A percentile compares a stretch with the other conserved stretches of the same genome.
Conservation (phyloP, 495 filamentous ascomycete species). For the Aspergillus nidulans region DNA sequence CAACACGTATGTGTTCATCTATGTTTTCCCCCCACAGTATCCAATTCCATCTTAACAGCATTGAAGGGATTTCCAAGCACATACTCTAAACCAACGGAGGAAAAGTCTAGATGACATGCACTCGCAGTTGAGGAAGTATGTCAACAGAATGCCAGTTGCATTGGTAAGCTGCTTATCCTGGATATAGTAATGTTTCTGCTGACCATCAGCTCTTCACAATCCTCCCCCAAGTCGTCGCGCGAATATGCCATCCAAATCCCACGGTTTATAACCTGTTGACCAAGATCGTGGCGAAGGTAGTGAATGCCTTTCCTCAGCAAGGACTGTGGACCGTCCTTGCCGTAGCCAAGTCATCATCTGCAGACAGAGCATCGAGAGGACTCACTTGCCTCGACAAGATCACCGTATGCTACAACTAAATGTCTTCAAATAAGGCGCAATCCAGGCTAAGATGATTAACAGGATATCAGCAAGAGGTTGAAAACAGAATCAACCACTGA, state of each 20-base stretch:
- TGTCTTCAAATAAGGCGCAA: neutral
- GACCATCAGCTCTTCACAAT: conserved; percentile 72
- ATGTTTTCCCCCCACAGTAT: neutral
- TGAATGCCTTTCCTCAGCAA: conserved; percentile 76
- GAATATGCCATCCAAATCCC: conserved; percentile 79
- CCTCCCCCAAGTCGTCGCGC: conserved; percentile 83
- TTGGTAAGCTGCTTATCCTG: conserved; percentile 34
- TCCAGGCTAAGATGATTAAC: conserved; percentile 16
- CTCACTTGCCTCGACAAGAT: conserved; percentile 47
- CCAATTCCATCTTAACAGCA: conserved; percentile 1
- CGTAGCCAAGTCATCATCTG: conserved; percentile 59
- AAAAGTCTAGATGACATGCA: conserved; percentile 69
- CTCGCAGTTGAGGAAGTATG: conserved; percentile 65
- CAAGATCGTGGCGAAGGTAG: conserved; percentile 75
- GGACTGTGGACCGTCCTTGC: conserved; percentile 91
- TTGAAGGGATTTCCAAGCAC: conserved; percentile 51
- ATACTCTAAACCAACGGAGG: conserved; percentile 52
- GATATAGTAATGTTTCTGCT: conserved; percentile 9
- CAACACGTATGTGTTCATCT: conserved; percentile 38
- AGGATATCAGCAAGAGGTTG: conserved; percentile 43
- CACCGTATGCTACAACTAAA: conserved; percentile 22
- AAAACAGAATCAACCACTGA: conserved; percentile 45
- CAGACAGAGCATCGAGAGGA: conserved; percentile 45
- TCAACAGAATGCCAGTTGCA: conserved; percentile 73
- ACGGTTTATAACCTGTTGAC: conserved; percentile 71